Evolutionary conservation across 2,329 filamentous ascomycete species (phyloP).

Genomic region (Colletotrichum sublineola): DNA sequence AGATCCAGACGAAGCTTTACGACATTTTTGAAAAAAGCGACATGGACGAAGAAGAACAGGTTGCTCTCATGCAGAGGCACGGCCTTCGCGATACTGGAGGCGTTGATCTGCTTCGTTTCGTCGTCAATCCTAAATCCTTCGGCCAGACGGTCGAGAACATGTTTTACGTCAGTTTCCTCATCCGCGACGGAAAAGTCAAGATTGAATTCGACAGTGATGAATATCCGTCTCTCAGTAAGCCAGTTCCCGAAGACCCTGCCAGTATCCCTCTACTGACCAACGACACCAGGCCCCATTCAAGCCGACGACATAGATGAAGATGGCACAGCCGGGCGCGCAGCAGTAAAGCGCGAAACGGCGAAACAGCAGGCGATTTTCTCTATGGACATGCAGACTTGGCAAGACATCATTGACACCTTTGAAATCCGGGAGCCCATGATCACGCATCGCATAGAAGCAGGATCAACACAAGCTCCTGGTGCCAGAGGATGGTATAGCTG

Average conservation of each 20-base stretch:
- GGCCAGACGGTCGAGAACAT: constrained; percentile 96
- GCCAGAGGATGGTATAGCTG: constrained; percentile 77
- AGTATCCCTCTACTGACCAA: constrained; percentile 40
- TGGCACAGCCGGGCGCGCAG: constrained; percentile 58
- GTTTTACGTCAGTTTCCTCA: constrained; percentile 95
- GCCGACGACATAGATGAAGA: constrained; percentile 62
- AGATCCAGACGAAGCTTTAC: constrained; percentile 61
- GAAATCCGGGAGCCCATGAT: constrained; percentile 86
- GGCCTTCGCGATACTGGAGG: constrained; percentile 77
- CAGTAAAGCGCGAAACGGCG: constrained; percentile 64
- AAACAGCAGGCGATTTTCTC: constrained; percentile 90
- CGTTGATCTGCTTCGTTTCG: constrained; percentile 86
- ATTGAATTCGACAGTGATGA: constrained; percentile 80
- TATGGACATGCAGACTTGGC: constrained; percentile 88
- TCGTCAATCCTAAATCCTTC: constrained; percentile 90
- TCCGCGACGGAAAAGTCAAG: constrained; percentile 84
- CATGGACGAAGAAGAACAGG: constrained; percentile 60
- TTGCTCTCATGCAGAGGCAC: constrained; percentile 72
- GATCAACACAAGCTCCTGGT: constrained; percentile 61
- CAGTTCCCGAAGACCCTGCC: constrained; percentile 28
- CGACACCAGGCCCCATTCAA: constrained; percentile 51
- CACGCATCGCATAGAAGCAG: constrained; percentile 77
- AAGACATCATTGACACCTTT: constrained; percentile 80
- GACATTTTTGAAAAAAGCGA: constrained; percentile 56
- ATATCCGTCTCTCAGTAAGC: constrained; percentile 85